phyloP scores from a whole-genome alignment of 345 rosid genomes.

The Cardamine occulta region DNA sequence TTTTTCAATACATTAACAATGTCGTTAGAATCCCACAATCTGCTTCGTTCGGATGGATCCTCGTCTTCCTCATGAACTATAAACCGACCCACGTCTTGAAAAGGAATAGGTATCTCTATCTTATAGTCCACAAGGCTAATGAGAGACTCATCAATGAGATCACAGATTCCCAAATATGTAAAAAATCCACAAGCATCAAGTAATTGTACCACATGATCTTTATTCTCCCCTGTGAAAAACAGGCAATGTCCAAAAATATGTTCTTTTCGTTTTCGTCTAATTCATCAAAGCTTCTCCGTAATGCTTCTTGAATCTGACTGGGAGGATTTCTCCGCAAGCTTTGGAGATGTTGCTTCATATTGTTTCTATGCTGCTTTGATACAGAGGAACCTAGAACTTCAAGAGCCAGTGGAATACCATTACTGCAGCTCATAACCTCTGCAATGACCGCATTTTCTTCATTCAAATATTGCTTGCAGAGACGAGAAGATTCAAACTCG shows the following conservation, averaged over 20 bases:
- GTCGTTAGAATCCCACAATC: constrained; percentile 40
- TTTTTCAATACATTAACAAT: constrained; percentile 25
- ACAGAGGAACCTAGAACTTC: not conserved
- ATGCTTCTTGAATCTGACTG: constrained; percentile 26
- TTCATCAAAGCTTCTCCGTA: constrained; percentile 45
- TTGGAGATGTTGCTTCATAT: constrained; percentile 27
- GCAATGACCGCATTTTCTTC: not conserved
- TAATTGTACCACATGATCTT: constrained; percentile 32
- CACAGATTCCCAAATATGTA: constrained; percentile 38
- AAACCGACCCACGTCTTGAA: constrained; percentile 40
- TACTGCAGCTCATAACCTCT: constrained; percentile 17
- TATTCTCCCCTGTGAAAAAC: constrained; percentile 40
- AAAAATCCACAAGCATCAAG: constrained; percentile 42
- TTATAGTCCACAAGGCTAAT: constrained; percentile 7
- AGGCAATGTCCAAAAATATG: constrained; percentile 46
- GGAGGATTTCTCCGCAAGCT: constrained; percentile 26
- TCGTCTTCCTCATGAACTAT: constrained; percentile 20
- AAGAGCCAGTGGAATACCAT: not conserved
- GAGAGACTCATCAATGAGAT: constrained; percentile 44
- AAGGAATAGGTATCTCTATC: constrained; percentile 40
- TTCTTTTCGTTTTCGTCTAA: constrained; percentile 38
- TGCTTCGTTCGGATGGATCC: constrained; percentile 32
- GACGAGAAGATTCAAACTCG: constrained; percentile 14
- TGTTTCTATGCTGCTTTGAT: constrained; percentile 8
- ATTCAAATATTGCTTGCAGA: constrained; percentile 5